Percentiles rank a stretch among this genome's conserved stretches.
phyloP scores from a whole-genome alignment of 2,329 filamentous ascomycete species.

The Stagonosporopsis chrysanthemi region DNA sequence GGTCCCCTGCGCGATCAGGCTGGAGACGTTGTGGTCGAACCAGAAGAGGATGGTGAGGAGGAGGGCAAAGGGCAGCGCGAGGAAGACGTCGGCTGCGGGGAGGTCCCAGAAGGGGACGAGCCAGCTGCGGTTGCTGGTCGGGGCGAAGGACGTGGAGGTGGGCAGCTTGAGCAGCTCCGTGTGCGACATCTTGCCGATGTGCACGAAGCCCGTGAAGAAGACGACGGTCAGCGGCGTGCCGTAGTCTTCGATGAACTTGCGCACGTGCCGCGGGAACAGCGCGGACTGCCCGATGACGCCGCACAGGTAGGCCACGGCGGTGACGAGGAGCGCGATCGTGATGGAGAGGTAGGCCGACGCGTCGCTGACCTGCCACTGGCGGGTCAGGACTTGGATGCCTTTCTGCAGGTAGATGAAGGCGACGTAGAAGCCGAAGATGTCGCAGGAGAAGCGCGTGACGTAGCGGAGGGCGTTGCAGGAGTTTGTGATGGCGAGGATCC shows the following conservation, averaged over 20 bases:
- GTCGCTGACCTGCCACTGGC: conserved; percentile 71
- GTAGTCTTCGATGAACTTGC: conserved; percentile 88
- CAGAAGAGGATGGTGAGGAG: conserved; percentile 86
- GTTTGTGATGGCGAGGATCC: conserved; percentile 82
- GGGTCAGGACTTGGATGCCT: conserved; percentile 82
- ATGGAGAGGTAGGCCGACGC: conserved; percentile 78
- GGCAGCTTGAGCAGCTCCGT: conserved; percentile 76
- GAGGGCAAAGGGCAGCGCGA: conserved; percentile 86
- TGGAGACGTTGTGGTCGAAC: conserved; percentile 80
- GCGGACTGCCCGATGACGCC: conserved; percentile 73
- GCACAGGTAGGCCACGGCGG: conserved; percentile 77
- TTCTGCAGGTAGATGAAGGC: conserved; percentile 93
- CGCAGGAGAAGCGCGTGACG: conserved; percentile 89
- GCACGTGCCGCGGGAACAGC: conserved; percentile 76
- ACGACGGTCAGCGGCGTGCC: conserved; percentile 72
- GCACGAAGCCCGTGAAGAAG: conserved; percentile 90
- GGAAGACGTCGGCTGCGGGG: conserved; percentile 74
- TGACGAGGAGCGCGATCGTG: conserved; percentile 76
- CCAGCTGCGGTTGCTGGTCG: conserved; percentile 77
- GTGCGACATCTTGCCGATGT: conserved; percentile 80
- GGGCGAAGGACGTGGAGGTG: conserved; percentile 78
- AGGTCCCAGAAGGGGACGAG: conserved; percentile 84
- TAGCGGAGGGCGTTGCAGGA: conserved; percentile 88
- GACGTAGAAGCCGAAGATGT: conserved; percentile 94
- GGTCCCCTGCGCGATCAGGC: conserved; percentile 63